These are phyloP conservation scores for Huntiella decipiens DNA, from an alignment of 2,329 filamentous ascomycete species.

Conservation along the genomic window DNA sequence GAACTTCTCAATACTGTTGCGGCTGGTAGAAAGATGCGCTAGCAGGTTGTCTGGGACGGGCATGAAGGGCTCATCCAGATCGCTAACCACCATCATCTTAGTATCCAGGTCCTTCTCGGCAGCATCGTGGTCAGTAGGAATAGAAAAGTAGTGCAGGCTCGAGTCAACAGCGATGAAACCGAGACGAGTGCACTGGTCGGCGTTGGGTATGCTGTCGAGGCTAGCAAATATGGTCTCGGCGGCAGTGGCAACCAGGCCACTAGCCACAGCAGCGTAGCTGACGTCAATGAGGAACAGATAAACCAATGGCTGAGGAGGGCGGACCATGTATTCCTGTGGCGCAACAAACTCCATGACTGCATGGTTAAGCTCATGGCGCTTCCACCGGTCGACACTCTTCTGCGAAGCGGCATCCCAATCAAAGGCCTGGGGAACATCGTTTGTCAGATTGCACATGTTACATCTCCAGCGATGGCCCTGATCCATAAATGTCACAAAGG, in stretches of 20 bases:
- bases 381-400: conserved; percentile 81
- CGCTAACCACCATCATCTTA: conserved; percentile 82
- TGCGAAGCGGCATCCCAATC: conserved; percentile 92
- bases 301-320: conserved; percentile 83
- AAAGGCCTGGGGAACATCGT: conserved; percentile 97
- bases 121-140: conserved; percentile 49
- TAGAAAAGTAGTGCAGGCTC: conserved; percentile 86
- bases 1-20: conserved; percentile 81
- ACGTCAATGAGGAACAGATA: conserved; percentile 94
- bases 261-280: conserved; percentile 76
- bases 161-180: conserved; percentile 94
- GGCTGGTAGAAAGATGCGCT: conserved; percentile 73
- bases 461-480: conserved; percentile 96
- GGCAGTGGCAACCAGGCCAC: conserved; percentile 75
- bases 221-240: conserved; percentile 90
- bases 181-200: conserved; percentile 74
- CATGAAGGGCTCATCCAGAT: conserved; percentile 89
- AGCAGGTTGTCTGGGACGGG: conserved; percentile 83
- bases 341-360: conserved; percentile 96
- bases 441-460: conserved; percentile 98
- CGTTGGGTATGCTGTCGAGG: conserved; percentile 93
- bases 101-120: conserved; percentile 68
- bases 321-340: conserved; percentile 98
- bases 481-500: conserved; percentile 89
- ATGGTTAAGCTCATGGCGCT: conserved; percentile 82